Evolutionary conservation across 2,329 filamentous ascomycete genomes (phyloP), one percentile per base, ranked within the genome.

Genomic region (Cadophora luteo-olivacea): DNA sequence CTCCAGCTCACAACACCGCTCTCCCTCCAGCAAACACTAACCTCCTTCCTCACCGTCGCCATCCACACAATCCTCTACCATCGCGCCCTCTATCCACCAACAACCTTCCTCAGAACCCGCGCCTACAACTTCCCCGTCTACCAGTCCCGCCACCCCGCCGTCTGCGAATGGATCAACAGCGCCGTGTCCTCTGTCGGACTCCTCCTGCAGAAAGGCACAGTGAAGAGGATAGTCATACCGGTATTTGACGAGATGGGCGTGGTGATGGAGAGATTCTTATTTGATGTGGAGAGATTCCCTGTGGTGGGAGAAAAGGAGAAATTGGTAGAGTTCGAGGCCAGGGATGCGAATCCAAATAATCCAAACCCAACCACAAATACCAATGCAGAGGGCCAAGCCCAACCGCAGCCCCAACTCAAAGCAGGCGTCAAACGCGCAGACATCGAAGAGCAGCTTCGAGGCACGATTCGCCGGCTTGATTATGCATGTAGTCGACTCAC

Each of bases 41-140:
- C 85, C 72, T 84, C 86, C 77, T 92, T 92, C 80, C 85, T 93
- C 60, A 89, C 86, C 69, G 88, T 91, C 65, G 87, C 89, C 69
- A 87, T 90, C 70, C 90, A 93, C 78, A 90, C 90, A 68, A 89
- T 93, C 73, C 84, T 92, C 67, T 91, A 88, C 79, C 84, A 91
- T 55, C 88, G 90, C 71, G 79, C 81, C 67, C 85, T 92, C 74
- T 93, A 93, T 76, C 90, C 90, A 1, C 80, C 81, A 65, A 81
- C 84, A 48, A 87, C 89, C n/a, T 93, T 92, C 79, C 82, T 91
- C 57, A 84, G 86, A 52, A 85, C 88, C 7, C 85, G 88, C 69
- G 89, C 88, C 75, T 92, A 91, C 82, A 91, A 92, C 79, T 87
- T 88, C 72, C 84, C 90, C n/a, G 88, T 92, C 67, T 86, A 87